A percentile compares a stretch with the other conserved stretches of the same genome.
Conservation (phyloP, 2,329 filamentous ascomycete species). For the Sarocladium strictum region DNA sequence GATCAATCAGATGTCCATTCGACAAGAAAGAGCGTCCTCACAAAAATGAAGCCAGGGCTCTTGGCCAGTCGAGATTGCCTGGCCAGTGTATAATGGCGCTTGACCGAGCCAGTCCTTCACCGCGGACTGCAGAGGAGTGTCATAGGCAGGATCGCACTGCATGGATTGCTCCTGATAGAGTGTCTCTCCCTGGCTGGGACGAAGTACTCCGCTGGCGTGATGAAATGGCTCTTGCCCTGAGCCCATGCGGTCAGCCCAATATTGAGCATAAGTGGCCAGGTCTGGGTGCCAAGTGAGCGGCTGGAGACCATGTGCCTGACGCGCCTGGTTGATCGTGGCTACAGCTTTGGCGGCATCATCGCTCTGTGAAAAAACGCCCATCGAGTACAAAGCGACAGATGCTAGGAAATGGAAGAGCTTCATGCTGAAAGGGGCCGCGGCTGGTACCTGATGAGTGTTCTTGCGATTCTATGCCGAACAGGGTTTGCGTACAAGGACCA, state of each 20-base stretch:
- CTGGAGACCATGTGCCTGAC: slow-evolving; percentile 20
- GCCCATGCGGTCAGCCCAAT: slow-evolving; percentile 28
- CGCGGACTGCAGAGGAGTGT: slow-evolving; percentile 23
- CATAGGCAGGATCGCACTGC: slow-evolving; percentile 23
- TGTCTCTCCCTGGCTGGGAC: slow-evolving; percentile 28
- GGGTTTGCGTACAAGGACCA: too few relatives aligned
- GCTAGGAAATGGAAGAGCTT: slow-evolving; percentile 11
- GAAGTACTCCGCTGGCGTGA: slow-evolving; percentile 23
- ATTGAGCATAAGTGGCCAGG: slow-evolving; percentile 25
- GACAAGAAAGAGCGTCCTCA: slow-evolving; percentile 18
- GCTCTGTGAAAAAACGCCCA: slow-evolving; percentile 12
- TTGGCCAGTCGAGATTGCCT: slow-evolving; percentile 24
- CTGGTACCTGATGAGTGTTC: not conserved
- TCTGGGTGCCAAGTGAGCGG: slow-evolving; percentile 24
- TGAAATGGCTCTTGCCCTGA: slow-evolving; percentile 22
- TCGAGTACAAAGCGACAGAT: slow-evolving; percentile 12
- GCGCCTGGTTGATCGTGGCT: slow-evolving; percentile 25
- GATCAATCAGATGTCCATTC: too few relatives aligned
- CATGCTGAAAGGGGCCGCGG: not conserved
- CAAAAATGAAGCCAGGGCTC: slow-evolving; percentile 32
- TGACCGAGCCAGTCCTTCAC: slow-evolving; percentile 26
- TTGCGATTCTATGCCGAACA: too few relatives aligned
- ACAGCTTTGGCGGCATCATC: slow-evolving; percentile 21
- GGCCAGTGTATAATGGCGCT: slow-evolving; percentile 22
- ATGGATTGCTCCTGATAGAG: slow-evolving; percentile 25